Evolutionary conservation across 257 asterid genomes (phyloP).

Genomic region (Plantago ovata): DNA sequence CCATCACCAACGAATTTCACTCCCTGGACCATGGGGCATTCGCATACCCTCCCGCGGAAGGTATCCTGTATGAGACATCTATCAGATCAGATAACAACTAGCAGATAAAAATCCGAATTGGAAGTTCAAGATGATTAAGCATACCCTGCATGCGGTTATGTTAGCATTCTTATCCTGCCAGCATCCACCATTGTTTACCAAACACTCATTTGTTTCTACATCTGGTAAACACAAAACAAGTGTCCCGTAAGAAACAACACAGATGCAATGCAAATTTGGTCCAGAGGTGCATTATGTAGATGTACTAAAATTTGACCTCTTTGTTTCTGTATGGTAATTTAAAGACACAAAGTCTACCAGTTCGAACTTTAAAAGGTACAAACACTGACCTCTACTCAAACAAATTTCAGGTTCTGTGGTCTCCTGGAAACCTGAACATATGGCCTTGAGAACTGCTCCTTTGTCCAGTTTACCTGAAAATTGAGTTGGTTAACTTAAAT

Average conservation of each 20-base stretch:
- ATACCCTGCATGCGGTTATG: conserved; percentile 90
- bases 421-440: conserved; percentile 68
- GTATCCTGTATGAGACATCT: conserved; percentile 59
- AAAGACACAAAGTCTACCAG: neutral
- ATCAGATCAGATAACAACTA: conserved; percentile 12
- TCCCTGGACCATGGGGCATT: conserved; percentile 85
- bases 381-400: conserved; percentile 37
- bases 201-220: conserved; percentile 87
- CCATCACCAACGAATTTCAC: conserved; percentile 87
- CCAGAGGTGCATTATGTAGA: too few species aligned
- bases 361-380: conserved; percentile 2
- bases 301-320: too few species aligned
- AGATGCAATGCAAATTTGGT: too few species aligned
- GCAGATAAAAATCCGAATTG: conserved; percentile 9
- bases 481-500: neutral
- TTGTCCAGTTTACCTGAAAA: conserved; percentile 52
- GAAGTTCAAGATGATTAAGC: neutral
- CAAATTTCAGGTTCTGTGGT: conserved; percentile 66
- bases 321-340: neutral
- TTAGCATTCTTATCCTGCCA: conserved; percentile 85
- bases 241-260: too few species aligned
- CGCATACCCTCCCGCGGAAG: conserved; percentile 89
- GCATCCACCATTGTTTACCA: conserved; percentile 90
- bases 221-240: conserved; percentile 27
- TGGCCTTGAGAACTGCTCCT: conserved; percentile 63